These are phyloP conservation scores for Acephala macrosclerotiorum DNA, from an alignment of 2,329 filamentous ascomycete species.

Conservation along the genomic window DNA sequence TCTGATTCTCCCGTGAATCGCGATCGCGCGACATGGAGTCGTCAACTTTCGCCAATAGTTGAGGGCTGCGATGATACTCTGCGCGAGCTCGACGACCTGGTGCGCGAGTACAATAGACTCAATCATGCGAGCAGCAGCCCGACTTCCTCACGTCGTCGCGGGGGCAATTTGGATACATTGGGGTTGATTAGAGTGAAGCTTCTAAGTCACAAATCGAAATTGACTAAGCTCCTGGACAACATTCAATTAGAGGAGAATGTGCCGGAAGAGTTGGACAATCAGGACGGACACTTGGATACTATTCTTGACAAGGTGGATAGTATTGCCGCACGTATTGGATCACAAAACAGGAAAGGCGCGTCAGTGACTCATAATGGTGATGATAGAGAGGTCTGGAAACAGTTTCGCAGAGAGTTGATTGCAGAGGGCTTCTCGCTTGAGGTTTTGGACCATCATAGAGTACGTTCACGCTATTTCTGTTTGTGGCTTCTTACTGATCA, in stretches of 20 bases:
- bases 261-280: constrained; percentile 38
- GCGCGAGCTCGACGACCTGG: constrained; percentile 59
- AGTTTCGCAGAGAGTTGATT: constrained; percentile 65
- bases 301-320: constrained; percentile 68
- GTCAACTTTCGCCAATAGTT: constrained; percentile 59
- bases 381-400: constrained; percentile 63
- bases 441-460: constrained; percentile 64
- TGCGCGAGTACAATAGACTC: constrained; percentile 54
- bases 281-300: constrained; percentile 51
- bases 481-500: constrained; percentile 21
- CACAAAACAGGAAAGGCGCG: constrained; percentile 45
- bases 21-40: constrained; percentile 52
- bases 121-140: constrained; percentile 28
- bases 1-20: constrained; percentile 61
- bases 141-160: constrained; percentile 34
- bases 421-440: constrained; percentile 64
- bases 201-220: constrained; percentile 57
- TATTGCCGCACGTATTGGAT: constrained; percentile 60
- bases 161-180: constrained; percentile 43
- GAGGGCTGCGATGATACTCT: constrained; percentile 63
- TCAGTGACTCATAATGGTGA: constrained; percentile 48
- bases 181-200: constrained; percentile 50
- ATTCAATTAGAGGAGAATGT: constrained; percentile 58
- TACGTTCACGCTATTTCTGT: constrained; percentile 44
- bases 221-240: constrained; percentile 64